Evolutionary conservation across 2,329 filamentous ascomycete species (phyloP), one percentile per base, ranked within the genome.

Genomic region (Xylaria sp.): DNA sequence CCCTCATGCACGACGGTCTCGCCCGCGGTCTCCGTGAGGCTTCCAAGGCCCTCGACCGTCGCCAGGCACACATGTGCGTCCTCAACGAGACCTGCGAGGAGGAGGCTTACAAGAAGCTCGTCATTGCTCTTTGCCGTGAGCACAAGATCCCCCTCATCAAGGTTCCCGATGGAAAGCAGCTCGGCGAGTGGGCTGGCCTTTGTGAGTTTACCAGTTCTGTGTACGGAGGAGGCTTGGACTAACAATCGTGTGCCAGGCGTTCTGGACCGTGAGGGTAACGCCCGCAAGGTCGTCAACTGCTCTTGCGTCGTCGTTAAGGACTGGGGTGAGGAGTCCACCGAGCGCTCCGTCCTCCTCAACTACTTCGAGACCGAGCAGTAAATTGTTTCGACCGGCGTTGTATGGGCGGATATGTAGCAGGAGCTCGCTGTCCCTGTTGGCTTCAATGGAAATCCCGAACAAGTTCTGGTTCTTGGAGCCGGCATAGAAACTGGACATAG

Each of bases 21-120:
- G 94, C 94, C 77, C 92, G 94, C 74, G 94, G 94, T 82, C 91
- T 99, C 74, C 92, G 94, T 73, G 94, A 99, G 83, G 94, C 94
- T 69, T 92, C 89, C 83, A 99, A 99, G 87, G 93, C 94, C 68
- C 91, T 99, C 75, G 94, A 99, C 82, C 89, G 94, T 76, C 92
- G 94, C 76, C 91, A 99, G 84, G 94, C 94, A 63, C 94, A 99
- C 85, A 97, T 99, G 92, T 99, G 94, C 80, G 94, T 99, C 71
- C 88, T 99, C 74, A 99, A 99, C 88, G 94, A 99, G 88, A 89
- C 90, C 71, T 99, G 94, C 85, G 94, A 99, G 85, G 94, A 99
- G 87, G 94, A 99, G 82, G 93, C 94, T 71, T 99, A 99, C 87
- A 99, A 99, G 92, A 99, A 99, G 90, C 88, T 99, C 70, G 93